Conservation (phyloP, 2,329 filamentous ascomycete species). For the Colletotrichum cereale region DNA sequence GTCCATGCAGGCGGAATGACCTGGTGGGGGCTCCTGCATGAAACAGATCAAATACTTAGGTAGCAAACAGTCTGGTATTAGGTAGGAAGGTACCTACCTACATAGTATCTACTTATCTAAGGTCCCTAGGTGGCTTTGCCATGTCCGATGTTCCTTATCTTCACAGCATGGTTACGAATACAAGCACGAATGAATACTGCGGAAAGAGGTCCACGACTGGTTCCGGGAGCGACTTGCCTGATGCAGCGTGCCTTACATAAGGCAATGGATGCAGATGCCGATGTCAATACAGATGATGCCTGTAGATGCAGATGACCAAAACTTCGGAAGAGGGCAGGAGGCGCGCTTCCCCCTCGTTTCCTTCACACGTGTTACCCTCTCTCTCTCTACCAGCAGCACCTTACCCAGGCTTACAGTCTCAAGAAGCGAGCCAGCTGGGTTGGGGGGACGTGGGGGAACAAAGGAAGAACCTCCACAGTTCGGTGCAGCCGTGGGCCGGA, state of each 20-base stretch:
- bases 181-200: not conserved
- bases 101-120: too few relatives aligned
- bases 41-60: constrained; percentile 2
- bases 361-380: not conserved
- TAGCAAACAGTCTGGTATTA: not conserved
- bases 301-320: not conserved
- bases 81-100: too few relatives aligned
- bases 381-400: not conserved
- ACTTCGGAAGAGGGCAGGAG: not conserved
- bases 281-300: not conserved
- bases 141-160: not conserved
- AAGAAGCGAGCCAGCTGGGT: not conserved
- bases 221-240: not conserved
- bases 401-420: not conserved
- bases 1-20: not conserved
- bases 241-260: constrained; percentile 3
- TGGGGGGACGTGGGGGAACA: not conserved
- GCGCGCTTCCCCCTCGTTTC: not conserved
- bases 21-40: constrained; percentile 9
- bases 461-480: not conserved
- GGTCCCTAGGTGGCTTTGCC: too few relatives aligned
- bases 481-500: constrained; percentile 2
- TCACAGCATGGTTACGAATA: not conserved
- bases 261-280: not conserved
- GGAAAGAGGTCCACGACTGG: not conserved